Percentiles rank a stretch among this genome's conserved stretches.
Evolutionary conservation across 2,329 filamentous ascomycete species (phyloP).

Genomic region (Sphaerostilbella broomeana): DNA sequence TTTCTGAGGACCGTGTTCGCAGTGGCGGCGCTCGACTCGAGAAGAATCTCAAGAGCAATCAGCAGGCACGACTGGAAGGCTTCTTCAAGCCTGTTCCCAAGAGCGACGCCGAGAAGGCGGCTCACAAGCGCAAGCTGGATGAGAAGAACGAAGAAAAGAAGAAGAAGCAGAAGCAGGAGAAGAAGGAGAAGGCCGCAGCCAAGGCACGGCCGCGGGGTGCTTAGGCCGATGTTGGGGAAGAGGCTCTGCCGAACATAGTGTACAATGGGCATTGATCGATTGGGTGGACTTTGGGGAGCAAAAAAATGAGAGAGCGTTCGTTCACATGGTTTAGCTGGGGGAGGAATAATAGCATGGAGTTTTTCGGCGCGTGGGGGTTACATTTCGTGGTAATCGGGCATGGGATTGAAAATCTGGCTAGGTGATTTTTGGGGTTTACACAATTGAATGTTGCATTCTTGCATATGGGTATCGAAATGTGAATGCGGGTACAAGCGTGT

Average conservation of each 20-base stretch:
- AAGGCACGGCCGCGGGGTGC: slow-evolving; percentile 78
- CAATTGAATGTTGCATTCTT: too few relatives aligned
- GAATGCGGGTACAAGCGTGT: too few relatives aligned
- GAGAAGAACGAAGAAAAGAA: slow-evolving; percentile 88
- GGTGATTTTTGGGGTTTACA: too few relatives aligned
- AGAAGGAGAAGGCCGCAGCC: slow-evolving; percentile 87
- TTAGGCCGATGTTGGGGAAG: too few relatives aligned
- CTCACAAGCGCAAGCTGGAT: slow-evolving; percentile 86
- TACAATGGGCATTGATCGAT: neutral
- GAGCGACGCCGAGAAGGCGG: slow-evolving; percentile 77
- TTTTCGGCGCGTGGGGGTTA: slow-evolving; percentile 9
- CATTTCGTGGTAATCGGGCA: neutral
- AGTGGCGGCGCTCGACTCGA: slow-evolving; percentile 68
- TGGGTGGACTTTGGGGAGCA: neutral
- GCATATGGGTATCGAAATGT: too few relatives aligned
- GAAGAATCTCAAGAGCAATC: slow-evolving; percentile 85
- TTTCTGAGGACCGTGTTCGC: slow-evolving; percentile 89
- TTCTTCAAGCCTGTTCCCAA: slow-evolving; percentile 95
- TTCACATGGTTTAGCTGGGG: slow-evolving; percentile 9
- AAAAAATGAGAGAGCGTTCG: neutral
- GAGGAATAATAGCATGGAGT: slow-evolving; percentile 7
- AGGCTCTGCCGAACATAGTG: too few relatives aligned
- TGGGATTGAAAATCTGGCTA: neutral
- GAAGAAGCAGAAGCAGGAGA: slow-evolving; percentile 90
- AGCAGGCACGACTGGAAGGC: slow-evolving; percentile 86